Percentiles rank a stretch among this genome's conserved stretches.
phyloP scores from a whole-genome alignment of 2,329 filamentous ascomycete species.

The Teratosphaeria viscida region DNA sequence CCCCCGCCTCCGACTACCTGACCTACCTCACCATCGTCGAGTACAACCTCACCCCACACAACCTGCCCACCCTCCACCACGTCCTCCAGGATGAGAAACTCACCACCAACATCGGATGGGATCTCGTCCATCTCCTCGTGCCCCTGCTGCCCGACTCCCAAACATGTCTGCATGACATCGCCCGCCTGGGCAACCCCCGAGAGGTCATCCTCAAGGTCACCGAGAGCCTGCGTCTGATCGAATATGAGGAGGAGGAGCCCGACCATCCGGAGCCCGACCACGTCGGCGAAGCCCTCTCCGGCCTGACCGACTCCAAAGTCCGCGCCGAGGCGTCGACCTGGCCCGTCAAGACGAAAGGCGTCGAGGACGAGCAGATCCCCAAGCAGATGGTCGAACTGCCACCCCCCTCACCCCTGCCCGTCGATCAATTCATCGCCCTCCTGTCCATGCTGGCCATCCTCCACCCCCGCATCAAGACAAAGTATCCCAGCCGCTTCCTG shows the following conservation, averaged over 20 bases:
- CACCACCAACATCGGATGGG: constrained; percentile 73
- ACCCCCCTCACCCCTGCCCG: constrained; percentile 29
- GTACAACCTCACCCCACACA: constrained; percentile 56
- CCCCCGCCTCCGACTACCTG: constrained; percentile 56
- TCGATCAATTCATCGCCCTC: constrained; percentile 55
- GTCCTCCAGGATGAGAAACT: constrained; percentile 58
- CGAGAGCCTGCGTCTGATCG: constrained; percentile 55
- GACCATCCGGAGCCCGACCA: constrained; percentile 48
- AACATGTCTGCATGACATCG: constrained; percentile 61
- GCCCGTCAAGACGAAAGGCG: constrained; percentile 15
- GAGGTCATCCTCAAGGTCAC: constrained; percentile 75
- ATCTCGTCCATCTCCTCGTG: constrained; percentile 65
- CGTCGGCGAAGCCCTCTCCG: constrained; percentile 20
- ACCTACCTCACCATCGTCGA: constrained; percentile 72
- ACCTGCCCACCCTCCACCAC: constrained; percentile 57
- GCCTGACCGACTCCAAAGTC: constrained; percentile 7
- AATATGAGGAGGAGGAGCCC: constrained; percentile 55
- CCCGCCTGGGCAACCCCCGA: constrained; percentile 65
- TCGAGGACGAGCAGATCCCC: constrained; percentile 6
- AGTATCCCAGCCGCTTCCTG: constrained; percentile 67
- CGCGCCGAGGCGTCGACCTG: constrained; percentile 17
- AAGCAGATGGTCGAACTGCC: constrained; percentile 23
- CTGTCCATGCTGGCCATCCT: constrained; percentile 63
- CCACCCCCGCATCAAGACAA: constrained; percentile 65
- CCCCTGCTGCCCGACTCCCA: constrained; percentile 56